phyloP scores from a whole-genome alignment of 352 stramenopile genomes.

The Pythium brassicae region DNA sequence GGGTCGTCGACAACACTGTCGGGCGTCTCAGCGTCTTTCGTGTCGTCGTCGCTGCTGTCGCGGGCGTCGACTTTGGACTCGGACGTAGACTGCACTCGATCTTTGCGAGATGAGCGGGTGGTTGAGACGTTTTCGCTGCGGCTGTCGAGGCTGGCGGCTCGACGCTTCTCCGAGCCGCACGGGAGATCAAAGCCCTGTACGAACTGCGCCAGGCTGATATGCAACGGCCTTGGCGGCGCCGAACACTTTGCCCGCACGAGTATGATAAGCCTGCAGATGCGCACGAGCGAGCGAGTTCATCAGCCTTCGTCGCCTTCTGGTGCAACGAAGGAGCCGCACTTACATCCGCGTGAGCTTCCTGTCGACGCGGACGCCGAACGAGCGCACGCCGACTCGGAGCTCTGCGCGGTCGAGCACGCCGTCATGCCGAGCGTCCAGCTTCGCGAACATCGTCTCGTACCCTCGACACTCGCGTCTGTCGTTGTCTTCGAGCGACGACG shows the following conservation, averaged over 20 bases:
- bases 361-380: slow-evolving; percentile 52
- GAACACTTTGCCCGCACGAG: slow-evolving; percentile 47
- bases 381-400: slow-evolving; percentile 40
- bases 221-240: slow-evolving; percentile 29
- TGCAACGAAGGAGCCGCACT: not conserved
- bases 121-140: not conserved
- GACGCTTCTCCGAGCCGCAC: not conserved
- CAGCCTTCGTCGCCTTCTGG: not conserved
- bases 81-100: not conserved
- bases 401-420: slow-evolving; percentile 61
- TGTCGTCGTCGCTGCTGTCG: not conserved
- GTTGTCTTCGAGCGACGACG: not conserved
- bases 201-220: slow-evolving; percentile 46
- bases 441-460: slow-evolving; percentile 25
- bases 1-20: slow-evolving; percentile 20
- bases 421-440: slow-evolving; percentile 45
- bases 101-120: not conserved
- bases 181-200: slow-evolving; percentile 47
- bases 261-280: slow-evolving; percentile 34
- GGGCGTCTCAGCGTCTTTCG: not conserved
- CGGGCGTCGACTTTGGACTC: not conserved
- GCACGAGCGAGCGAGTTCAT: not conserved
- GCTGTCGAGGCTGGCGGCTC: too few species aligned
- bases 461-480: not conserved
- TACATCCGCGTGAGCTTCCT: slow-evolving; percentile 61